Evolutionary conservation across 2,329 filamentous ascomycete genomes (phyloP), one percentile per base, ranked within the genome.

Genomic region (Ophiostoma novo-ulmi): DNA sequence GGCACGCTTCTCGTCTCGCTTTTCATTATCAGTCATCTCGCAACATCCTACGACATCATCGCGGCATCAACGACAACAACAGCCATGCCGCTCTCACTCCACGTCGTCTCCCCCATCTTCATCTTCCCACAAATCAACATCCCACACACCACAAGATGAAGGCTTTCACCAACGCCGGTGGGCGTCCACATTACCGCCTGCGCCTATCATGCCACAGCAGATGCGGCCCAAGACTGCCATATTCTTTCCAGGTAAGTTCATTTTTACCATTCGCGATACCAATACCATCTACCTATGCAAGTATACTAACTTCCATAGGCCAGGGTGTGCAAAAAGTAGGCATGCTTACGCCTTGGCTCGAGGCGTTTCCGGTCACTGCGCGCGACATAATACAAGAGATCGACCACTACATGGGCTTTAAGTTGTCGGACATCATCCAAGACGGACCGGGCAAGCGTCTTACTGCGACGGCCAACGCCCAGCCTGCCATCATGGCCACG

Each of bases 401-500:
- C 79, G 93, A 98, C 81, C 82, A 88, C 61, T 87, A 87, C 36
- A 85, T 97, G 76, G 87, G 90, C 75, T 88, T 89, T 76, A 89
- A 89, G 73, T 85, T 98, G 71, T 93, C 92, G 55, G 83, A 85
- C 36, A 85, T 94, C 72, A 97, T 97, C 75, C 88, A 89, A 72
- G 83, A 91, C 38, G 94, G 94, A 0, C 91, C 94, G 1, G 92
- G 91, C 75, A 88, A 87, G 70, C 81, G 85, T 69, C 87, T 98
- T 70, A 96, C 92, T 58, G 86, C 88, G 71, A 97, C 94, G 5
- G 88, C 91, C 74, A 94, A 97, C 78, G 91, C 94, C 4, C 94
- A 98, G 80, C 94, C 94, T 1, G 94, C 94, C 76, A 97, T 97
- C 79, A 97, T 98, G 93, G 92, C 93, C 17, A 95, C 93, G 4